Base-by-base conservation (phyloP, 257 asterid genomes). In the Nicotiana paniculata region DNA sequence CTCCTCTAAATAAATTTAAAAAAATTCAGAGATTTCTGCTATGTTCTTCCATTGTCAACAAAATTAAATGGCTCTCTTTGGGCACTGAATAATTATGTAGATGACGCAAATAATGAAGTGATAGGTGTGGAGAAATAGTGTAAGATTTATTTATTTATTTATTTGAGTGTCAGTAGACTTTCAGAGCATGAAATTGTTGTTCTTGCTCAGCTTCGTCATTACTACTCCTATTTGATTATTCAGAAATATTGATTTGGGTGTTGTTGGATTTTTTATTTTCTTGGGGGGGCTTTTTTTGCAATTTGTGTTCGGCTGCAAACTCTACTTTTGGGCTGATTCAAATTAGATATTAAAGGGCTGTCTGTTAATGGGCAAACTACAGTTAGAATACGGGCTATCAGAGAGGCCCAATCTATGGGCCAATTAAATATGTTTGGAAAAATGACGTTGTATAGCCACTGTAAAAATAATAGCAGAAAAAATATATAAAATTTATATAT, bases 1-100 rank as follows among this genome's bases (percentile, higher is more conserved):
- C 51, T 84, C 88, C 80, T 84, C 61, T 53, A 69, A 86, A 91
- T 86, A 81, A 68, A 21, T 80, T 72, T 54, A 15, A 13, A n/a
- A 24, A 35, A 30, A 7, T 79, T 58, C 75, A 79, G 59, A 62
- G 28, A 72, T 32, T 64, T 61, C 58, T 18, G 57, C 39, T 24
- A 16, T 75, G 9, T 2, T 33, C 48, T 30, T 48, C 24, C 67
- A 35, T 37, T 15, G 3, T 69, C 65, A 15, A 46, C 54, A 17
- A 39, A 32, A 30, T 28, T 15, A 80, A 61, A 26, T 35, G 33
- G 11, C 70, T 12, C 55, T 43, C 51, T 43, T 43, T 43, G 21
- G 18, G n/a, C 15, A 11, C 32, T 77, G 9, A 35, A 35, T 72
- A 4, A 72, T 28, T 16, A 9, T 16, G 48, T 61, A 48, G 61